Base-by-base conservation (phyloP, 73 alveolate species). In the Loxodes magnus region DNA sequence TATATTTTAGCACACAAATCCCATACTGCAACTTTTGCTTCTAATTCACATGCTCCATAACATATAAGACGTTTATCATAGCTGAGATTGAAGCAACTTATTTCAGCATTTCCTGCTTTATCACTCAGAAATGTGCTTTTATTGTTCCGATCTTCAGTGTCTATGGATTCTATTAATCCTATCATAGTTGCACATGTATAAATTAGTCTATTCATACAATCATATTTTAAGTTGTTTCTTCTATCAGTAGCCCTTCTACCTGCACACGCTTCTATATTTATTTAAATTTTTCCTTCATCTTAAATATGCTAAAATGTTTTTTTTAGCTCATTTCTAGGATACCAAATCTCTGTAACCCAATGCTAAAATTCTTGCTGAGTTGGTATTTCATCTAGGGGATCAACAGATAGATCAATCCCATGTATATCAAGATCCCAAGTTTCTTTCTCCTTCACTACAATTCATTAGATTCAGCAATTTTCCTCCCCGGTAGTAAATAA, bases 161-260 rank as follows among this genome's bases (percentile, higher is more conserved):
- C 59, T 28, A 37, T 31, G 27, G 23, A 34, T 43, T 43, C 56
- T 42, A 77, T 51, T 5, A 56, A 81, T 16, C 81, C 93, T 14
- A 85, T 81, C 37, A 86, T 49, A 12, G 92, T 71, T 22, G 95
- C 90, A 24, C 95, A 92, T 19, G 78, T 65, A 51, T 87, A 92
- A n/a, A 92, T 64, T 7, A 88, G 57, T 48, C 96, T 76, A 54
- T 88, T 93, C 63, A 80, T 70, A 67, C 79, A 77, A 50, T 92
- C 99, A 59, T 88, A 67, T 72, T 80, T 80, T 16, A 92, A 51
- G 63, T 92, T 92, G 51, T 84, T 77, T 69, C 97, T 68, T 62
- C 96, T 77, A 48, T 90, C 96, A 64, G 57, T 77, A 1, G 97
- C 99, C 57, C 93, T 84, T 54, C 99, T 76, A 9, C 99, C 97